Evolutionary conservation across 164 flowering plant genomes (phyloP), one percentile per base, ranked within the genome.

Genomic region (Protea cynaroides): DNA sequence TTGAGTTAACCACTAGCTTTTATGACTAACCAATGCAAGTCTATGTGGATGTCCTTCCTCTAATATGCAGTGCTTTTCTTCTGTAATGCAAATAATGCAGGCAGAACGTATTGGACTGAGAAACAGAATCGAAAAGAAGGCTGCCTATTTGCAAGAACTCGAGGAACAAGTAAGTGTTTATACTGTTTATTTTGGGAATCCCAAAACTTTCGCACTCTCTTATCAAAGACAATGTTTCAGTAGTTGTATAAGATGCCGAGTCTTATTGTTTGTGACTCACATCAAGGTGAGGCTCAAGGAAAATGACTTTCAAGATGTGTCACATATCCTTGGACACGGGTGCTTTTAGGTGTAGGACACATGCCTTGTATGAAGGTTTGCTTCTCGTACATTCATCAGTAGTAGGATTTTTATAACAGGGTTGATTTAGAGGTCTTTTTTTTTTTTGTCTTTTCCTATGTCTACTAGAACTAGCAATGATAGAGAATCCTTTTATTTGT

Each of bases 61-160:
- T 63, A 49, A 57, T 67, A 37, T 70, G 22, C 55, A n/a, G 46
- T 58, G 52, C 50, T 64, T 50, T 43, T 18, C 11, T 49, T 54
- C 62, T n/a, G 21, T 40, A n/a, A 55, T 62, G 22, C 61, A 38
- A 15, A 60, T 58, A 53, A 61, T 71, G 72, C 83, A 91, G 99
- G 67, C 78, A 21, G 99, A 94, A 72, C 83, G 86, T 40, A 72
- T 74, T 65, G 83, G 75, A 24, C 74, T 94, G 50, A 79, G 83
- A 75, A 85, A 61, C 71, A 83, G 88, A 65, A 78, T 88, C 62
- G 96, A 89, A 46, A 94, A 88, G 86, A 94, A 90, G 79, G 80
- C 90, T 68, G 88, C 96, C 15, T 94, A 94, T 80, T 71, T 94
- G 78, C 88, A 76, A 70, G 99, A 94, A 70, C 79, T 94, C 52